Evolutionary conservation across 257 asterid genomes (phyloP), one percentile per base, ranked within the genome.

Genomic region (Salvia rosmarinus): DNA sequence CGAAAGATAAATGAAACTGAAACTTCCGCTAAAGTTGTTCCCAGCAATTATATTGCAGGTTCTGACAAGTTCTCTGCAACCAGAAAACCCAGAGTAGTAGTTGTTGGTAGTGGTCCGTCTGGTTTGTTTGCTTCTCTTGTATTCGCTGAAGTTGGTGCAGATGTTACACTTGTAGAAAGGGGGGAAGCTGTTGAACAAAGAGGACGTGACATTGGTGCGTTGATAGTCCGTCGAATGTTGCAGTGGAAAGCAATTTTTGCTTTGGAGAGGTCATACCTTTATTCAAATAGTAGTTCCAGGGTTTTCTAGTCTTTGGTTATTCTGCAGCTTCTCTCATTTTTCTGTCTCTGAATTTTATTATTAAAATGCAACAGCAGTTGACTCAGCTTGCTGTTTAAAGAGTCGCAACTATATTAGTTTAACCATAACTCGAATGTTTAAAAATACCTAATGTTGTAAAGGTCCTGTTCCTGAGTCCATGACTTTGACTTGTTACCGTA

Each of bases 121-220:
- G 99, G 99, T 70, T 80, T 94, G 79, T 94, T 91, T 83, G 96
- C 99, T 72, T 83, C 98, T 71, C 96, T 94, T 58, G 99, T 91
- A 76, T 96, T 94, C 61, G 98, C 98, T 78, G 99, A 91, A 83
- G 83, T 84, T 81, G 99, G 99, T 59, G 99, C 91, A 17, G 90
- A 94, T 81, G 98, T 94, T 67, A 85, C 98, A 9, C 76, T 94
- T 43, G 34, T 94, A 56, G 99, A 91, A 87, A 86, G 99, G 82
- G 99, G 99, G 70, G 83, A 94, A 77, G 85, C 99, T 2, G 99
- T 91, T 72, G 99, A 94, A 71, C 89, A 85, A 78, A 88, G 99
- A 78, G 99, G 99, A 21, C 90, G 98, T 25, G 98, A 94, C 55
- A 91, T 94, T 77, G 98, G 99, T 71, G 98, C 99, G 59, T 75